Evolutionary conservation across 805 yeast genomes (phyloP).

Genomic region (Candida bentonensis): DNA sequence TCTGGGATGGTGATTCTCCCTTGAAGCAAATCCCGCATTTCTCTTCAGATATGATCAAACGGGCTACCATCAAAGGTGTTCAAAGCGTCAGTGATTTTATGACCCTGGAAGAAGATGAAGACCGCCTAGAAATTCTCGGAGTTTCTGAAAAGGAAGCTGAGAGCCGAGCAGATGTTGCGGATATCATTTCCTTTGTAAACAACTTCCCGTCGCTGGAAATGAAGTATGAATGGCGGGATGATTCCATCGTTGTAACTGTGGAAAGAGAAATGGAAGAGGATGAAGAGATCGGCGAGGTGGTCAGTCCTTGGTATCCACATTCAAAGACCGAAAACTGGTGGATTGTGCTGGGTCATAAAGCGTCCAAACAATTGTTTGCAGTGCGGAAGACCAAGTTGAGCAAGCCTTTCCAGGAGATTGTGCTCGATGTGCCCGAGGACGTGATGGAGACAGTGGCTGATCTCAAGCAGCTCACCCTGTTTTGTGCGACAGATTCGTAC

Average conservation of each 20-base stretch:
- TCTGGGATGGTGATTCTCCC: constrained; percentile 71
- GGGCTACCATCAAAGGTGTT: constrained; percentile 41
- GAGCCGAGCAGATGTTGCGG: constrained; percentile 25
- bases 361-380: constrained; percentile 49
- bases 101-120: constrained; percentile 51
- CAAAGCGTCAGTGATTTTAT: constrained; percentile 71
- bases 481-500: constrained; percentile 87
- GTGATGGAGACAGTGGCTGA: constrained; percentile 52
- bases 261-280: constrained; percentile 53
- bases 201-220: constrained; percentile 74
- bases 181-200: constrained; percentile 80
- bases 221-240: constrained; percentile 36
- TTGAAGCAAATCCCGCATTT: constrained; percentile 73
- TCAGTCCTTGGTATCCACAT: constrained; percentile 43
- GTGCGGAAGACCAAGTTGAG: constrained; percentile 49
- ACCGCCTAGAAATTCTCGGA: constrained; percentile 45
- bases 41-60: constrained; percentile 30
- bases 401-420: constrained; percentile 37
- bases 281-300: constrained; percentile 39
- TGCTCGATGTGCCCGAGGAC: constrained; percentile 24
- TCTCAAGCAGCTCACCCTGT: constrained; percentile 44
- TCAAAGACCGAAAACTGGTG: constrained; percentile 51
- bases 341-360: constrained; percentile 65
- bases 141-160: constrained; percentile 28
- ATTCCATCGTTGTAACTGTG: constrained; percentile 25